A percentile compares a stretch with the other conserved stretches of the same genome.
Evolutionary conservation across 441 rosid species (phyloP).

Genomic region (Populus hybrid): DNA sequence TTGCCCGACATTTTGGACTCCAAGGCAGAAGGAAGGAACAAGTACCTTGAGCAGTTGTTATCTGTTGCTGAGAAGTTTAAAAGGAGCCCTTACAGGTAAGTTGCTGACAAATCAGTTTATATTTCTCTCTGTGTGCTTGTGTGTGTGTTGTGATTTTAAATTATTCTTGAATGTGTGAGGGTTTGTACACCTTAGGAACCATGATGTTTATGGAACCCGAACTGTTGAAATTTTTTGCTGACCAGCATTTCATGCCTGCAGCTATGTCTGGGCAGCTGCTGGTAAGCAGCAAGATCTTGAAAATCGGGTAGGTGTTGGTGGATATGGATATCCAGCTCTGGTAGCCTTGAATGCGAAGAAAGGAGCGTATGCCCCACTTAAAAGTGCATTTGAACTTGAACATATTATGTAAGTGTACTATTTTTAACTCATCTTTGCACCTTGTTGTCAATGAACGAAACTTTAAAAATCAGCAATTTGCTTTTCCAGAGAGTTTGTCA

Average conservation of each 20-base stretch:
- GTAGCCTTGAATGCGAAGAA: conserved; percentile 93
- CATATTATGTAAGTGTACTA: conserved; percentile 61
- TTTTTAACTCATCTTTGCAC: not conserved
- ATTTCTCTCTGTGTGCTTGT: not conserved
- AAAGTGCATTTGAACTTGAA: conserved; percentile 89
- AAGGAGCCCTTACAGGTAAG: conserved; percentile 88
- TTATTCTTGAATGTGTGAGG: not conserved
- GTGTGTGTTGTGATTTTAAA: not conserved
- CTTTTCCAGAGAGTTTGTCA: conserved; percentile 78
- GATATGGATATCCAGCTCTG: conserved; percentile 96
- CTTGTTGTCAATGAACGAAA: not conserved
- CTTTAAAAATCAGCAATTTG: not conserved
- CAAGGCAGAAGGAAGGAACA: conserved; percentile 97
- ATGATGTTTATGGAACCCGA: not conserved
- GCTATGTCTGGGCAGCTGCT: conserved; percentile 92
- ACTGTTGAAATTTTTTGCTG: not conserved
- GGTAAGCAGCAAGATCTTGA: conserved; percentile 92
- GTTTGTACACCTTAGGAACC: too few relatives aligned
- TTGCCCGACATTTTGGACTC: conserved; percentile 95
- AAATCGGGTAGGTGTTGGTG: conserved; percentile 83
- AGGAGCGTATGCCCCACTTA: conserved; percentile 92
- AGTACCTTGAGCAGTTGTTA: conserved; percentile 71
- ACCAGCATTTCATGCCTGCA: conserved; percentile 30
- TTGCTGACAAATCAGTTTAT: not conserved
- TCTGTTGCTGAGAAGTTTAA: conserved; percentile 90